Evolutionary conservation across 148 eudicot species (phyloP).

Genomic region (Camellia lanceoleosa): DNA sequence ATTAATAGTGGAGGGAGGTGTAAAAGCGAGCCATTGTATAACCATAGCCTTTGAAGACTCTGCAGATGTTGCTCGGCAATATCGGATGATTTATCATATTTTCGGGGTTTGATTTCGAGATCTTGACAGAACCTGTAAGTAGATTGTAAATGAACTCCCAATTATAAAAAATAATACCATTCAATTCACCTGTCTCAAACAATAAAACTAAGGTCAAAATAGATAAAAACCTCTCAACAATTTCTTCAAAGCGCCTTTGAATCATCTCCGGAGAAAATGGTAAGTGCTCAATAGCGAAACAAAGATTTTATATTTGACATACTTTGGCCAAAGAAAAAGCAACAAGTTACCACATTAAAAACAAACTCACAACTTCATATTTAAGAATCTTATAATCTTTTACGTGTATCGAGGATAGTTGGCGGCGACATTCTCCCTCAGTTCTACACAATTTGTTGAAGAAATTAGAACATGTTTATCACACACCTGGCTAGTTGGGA

Average conservation of each 20-base stretch:
- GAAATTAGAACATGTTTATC: too few species aligned
- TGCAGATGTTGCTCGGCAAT: slow-evolving; percentile 89
- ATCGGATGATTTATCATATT: slow-evolving; percentile 59
- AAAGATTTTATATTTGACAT: slow-evolving; percentile 72
- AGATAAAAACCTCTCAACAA: slow-evolving; percentile 71
- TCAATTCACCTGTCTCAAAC: not conserved
- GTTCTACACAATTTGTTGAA: too few species aligned
- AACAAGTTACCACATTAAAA: too few species aligned
- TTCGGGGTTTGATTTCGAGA: slow-evolving; percentile 67
- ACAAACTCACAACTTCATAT: too few species aligned
- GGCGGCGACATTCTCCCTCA: too few species aligned
- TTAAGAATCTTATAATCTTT: too few species aligned
- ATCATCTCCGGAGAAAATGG: slow-evolving; percentile 79
- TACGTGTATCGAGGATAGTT: too few species aligned
- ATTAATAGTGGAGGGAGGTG: slow-evolving; percentile 82
- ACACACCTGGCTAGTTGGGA: too few species aligned
- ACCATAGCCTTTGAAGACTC: slow-evolving; percentile 88
- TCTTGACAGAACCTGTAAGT: slow-evolving; percentile 55
- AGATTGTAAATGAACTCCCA: not conserved
- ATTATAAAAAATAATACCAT: not conserved
- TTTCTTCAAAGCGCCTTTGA: slow-evolving; percentile 85
- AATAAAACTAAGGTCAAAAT: not conserved
- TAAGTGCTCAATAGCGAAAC: slow-evolving; percentile 86
- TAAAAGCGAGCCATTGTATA: slow-evolving; percentile 95
- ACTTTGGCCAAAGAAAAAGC: not conserved